Percentiles rank a stretch among this genome's conserved stretches.
These are phyloP conservation scores for Actinomortierella ambigua DNA, from an alignment of 371 early-diverging fungal genomes.

Conservation along the genomic window DNA sequence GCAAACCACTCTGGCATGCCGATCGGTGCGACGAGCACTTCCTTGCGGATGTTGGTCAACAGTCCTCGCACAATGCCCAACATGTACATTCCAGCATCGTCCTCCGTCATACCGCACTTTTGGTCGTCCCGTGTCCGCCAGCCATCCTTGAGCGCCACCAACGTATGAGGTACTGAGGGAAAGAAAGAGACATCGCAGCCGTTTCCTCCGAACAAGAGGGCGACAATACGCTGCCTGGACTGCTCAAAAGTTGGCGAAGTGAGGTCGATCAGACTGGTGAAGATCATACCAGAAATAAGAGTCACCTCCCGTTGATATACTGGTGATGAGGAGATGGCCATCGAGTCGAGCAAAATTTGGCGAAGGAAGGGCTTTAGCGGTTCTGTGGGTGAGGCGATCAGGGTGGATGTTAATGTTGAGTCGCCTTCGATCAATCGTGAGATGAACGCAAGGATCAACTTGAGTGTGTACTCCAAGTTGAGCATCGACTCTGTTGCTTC, in stretches of 20 bases:
- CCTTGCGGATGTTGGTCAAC: constrained; percentile 56
- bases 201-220: constrained; percentile 32
- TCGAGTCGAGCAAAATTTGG: constrained; percentile 52
- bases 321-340: constrained; percentile 50
- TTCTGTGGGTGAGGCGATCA: constrained; percentile 25
- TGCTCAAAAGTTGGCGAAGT: constrained; percentile 28
- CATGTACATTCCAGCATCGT: constrained; percentile 51
- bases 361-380: constrained; percentile 40
- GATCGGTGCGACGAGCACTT: constrained; percentile 49
- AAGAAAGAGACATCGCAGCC: constrained; percentile 13
- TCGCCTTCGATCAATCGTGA: constrained; percentile 31
- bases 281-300: constrained; percentile 43
- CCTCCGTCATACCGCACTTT: constrained; percentile 33
- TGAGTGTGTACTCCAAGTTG: constrained; percentile 38
- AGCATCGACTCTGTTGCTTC: constrained; percentile 35
- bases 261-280: constrained; percentile 43
- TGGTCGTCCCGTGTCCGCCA: constrained; percentile 41
- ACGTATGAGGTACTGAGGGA: constrained; percentile 20
- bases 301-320: constrained; percentile 49
- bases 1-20: constrained; percentile 45
- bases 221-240: constrained; percentile 16
- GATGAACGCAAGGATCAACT: constrained; percentile 43
- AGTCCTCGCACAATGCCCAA: constrained; percentile 59
- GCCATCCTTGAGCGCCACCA: constrained; percentile 39
- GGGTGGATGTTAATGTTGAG: constrained; percentile 1